phyloP scores from a whole-genome alignment of 2,329 filamentous ascomycete species.

The Hymenoscyphus occultus region DNA sequence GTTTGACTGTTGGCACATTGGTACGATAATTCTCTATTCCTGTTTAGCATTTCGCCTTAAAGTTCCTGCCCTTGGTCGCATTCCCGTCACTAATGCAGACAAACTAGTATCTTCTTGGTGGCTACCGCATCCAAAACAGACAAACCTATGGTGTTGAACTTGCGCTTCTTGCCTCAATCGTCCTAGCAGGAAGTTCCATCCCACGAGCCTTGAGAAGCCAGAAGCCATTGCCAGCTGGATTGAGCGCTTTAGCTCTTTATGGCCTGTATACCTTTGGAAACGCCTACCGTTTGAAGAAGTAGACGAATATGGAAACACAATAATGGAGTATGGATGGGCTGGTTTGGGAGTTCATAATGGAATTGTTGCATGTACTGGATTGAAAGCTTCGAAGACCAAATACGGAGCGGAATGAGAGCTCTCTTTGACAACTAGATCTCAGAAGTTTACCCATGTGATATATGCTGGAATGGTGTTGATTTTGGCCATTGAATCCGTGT shows the following conservation, averaged over 20 bases:
- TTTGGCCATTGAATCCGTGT: not conserved
- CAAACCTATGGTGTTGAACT: slow-evolving; percentile 83
- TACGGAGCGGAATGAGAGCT: not conserved
- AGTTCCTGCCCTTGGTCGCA: not conserved
- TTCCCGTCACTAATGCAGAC: not conserved
- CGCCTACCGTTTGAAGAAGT: slow-evolving; percentile 47
- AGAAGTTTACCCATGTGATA: not conserved
- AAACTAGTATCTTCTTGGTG: slow-evolving; percentile 67
- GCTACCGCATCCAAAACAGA: slow-evolving; percentile 71
- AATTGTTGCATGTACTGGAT: not conserved
- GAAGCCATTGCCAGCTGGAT: slow-evolving; percentile 79
- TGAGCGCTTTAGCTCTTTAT: slow-evolving; percentile 76
- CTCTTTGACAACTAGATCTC: not conserved
- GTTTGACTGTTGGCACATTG: slow-evolving; percentile 73
- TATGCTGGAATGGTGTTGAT: not conserved
- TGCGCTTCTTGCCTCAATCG: slow-evolving; percentile 80
- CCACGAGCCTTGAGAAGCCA: slow-evolving; percentile 78
- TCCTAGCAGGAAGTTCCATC: slow-evolving; percentile 80
- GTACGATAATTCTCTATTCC: slow-evolving; percentile 38
- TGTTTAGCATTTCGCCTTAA: not conserved
- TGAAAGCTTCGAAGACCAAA: not conserved
- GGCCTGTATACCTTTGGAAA: slow-evolving; percentile 78
- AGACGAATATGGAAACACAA: not conserved
- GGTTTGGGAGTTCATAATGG: not conserved
- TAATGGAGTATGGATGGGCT: not conserved